A percentile compares a stretch with the other conserved stretches of the same genome.
Evolutionary conservation across 495 filamentous ascomycete species (phyloP).

Genomic region (Xylaria longipes): DNA sequence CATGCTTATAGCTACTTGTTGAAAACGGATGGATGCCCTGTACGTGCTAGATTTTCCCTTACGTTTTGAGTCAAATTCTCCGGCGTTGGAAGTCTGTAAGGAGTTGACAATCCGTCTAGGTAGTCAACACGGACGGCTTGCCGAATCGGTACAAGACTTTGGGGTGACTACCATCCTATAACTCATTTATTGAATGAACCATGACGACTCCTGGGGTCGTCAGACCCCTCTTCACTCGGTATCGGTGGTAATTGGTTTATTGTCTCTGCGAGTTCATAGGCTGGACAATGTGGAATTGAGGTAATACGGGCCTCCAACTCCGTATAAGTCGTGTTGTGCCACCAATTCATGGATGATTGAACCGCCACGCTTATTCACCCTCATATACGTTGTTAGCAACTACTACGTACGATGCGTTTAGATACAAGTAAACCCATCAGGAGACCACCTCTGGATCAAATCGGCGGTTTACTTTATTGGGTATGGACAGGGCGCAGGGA

Average conservation of each 20-base stretch:
- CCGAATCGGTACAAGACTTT: conserved; percentile 16
- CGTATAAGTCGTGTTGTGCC: conserved; percentile 29
- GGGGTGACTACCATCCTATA: conserved; percentile 12
- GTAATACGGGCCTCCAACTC: conserved; percentile 41
- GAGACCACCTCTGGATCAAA: not conserved
- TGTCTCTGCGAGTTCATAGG: conserved; percentile 24
- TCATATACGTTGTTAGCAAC: conserved; percentile 8
- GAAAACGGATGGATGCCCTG: not conserved
- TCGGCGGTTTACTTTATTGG: conserved; percentile 20
- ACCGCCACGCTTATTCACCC: conserved; percentile 16
- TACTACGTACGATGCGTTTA: not conserved
- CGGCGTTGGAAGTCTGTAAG: not conserved
- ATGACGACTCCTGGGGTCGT: not conserved
- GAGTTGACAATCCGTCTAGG: not conserved
- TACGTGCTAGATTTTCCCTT: not conserved
- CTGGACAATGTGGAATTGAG: conserved; percentile 24
- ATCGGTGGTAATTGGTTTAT: conserved; percentile 25
- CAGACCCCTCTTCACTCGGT: conserved; percentile 6
- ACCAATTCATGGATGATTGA: conserved; percentile 19
- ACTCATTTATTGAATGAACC: conserved; percentile 12
- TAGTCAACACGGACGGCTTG: conserved; percentile 17
- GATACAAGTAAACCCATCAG: not conserved
- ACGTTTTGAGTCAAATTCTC: not conserved
- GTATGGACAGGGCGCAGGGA: not conserved
- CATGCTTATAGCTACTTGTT: not conserved